Conservation (phyloP, 2,329 filamentous ascomycete genomes). For the Parasarocladium wereldwijsianum region DNA sequence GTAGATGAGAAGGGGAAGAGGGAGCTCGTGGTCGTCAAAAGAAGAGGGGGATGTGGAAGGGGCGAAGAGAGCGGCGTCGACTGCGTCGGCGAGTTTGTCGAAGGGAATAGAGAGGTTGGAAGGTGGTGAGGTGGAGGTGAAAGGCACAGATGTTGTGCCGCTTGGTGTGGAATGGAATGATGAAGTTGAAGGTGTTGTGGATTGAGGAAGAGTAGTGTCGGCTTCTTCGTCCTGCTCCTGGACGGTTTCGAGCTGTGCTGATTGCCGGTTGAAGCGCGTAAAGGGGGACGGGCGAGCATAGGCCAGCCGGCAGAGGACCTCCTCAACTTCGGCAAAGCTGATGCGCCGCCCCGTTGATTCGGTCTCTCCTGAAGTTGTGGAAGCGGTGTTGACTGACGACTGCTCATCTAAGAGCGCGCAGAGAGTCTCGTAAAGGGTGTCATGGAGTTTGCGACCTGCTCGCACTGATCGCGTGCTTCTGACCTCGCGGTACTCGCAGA, state of each 20-base stretch:
- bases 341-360: slow-evolving; percentile 22
- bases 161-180: not conserved
- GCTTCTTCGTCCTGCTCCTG: slow-evolving; percentile 41
- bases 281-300: slow-evolving; percentile 47
- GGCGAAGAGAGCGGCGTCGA: slow-evolving; percentile 62
- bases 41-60: slow-evolving; percentile 31
- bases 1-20: slow-evolving; percentile 65
- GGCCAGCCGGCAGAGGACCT: slow-evolving; percentile 57
- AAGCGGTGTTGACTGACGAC: not conserved
- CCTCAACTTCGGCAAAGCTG: slow-evolving; percentile 69
- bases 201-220: slow-evolving; percentile 12
- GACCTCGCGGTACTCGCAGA: slow-evolving; percentile 86
- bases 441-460: slow-evolving; percentile 56
- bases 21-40: slow-evolving; percentile 77
- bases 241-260: slow-evolving; percentile 29
- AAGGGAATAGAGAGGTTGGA: slow-evolving; percentile 52
- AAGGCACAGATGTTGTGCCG: slow-evolving; percentile 11
- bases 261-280: slow-evolving; percentile 20
- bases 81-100: slow-evolving; percentile 54
- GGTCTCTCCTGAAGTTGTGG: not conserved
- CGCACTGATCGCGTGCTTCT: slow-evolving; percentile 54
- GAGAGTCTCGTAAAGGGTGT: slow-evolving; percentile 53
- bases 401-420: slow-evolving; percentile 13
- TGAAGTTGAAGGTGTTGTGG: too few relatives aligned
- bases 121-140: slow-evolving; percentile 32